phyloP scores from a whole-genome alignment of 768 basidiomycete genomes.

The Naganishia vishniacii region DNA sequence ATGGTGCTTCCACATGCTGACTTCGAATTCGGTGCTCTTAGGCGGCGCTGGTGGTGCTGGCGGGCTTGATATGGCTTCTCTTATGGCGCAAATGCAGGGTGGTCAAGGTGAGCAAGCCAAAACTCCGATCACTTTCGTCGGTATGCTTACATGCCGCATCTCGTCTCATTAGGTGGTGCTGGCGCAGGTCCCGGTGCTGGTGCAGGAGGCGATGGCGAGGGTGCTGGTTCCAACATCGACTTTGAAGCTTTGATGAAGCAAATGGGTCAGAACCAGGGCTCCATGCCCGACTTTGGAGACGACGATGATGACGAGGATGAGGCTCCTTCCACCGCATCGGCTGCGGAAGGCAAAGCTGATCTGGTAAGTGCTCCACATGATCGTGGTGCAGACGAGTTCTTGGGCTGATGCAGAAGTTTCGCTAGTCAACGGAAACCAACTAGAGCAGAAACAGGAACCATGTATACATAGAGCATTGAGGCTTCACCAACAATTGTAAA shows the following conservation, averaged over 20 bases:
- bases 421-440: neutral
- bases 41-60: conserved; percentile 38
- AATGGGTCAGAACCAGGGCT: conserved; percentile 34
- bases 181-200: conserved; percentile 32
- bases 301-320: conserved; percentile 36
- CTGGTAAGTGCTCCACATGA: neutral
- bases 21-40: neutral
- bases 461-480: neutral
- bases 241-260: conserved; percentile 35
- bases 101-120: conserved; percentile 2
- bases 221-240: conserved; percentile 37
- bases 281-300: conserved; percentile 33
- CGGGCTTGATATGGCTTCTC: conserved; percentile 31
- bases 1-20: too few species aligned
- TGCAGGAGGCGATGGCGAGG: conserved; percentile 19
- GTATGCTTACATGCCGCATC: too few species aligned
- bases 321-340: conserved; percentile 8
- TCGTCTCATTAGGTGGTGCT: conserved; percentile 29
- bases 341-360: neutral
- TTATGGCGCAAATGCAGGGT: conserved; percentile 31
- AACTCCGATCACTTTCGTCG: too few species aligned
- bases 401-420: neutral
- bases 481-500: neutral
- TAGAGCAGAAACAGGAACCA: neutral
- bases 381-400: neutral